Conservation (phyloP, 352 stramenopile genomes). For the Phytophthora citrophthora region DNA sequence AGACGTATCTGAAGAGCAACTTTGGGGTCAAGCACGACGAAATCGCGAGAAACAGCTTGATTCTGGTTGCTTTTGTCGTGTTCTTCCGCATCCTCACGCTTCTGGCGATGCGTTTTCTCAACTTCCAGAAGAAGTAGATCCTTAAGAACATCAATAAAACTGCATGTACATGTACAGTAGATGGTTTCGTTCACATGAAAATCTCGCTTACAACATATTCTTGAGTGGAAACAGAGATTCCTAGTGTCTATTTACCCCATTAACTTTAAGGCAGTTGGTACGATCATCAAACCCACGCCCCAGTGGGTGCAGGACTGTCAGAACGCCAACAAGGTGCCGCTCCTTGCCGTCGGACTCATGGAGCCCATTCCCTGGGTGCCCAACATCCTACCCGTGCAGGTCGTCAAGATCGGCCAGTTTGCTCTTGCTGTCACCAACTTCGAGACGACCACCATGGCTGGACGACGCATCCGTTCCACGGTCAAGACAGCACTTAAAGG, state of each 20-base stretch:
- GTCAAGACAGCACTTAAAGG: constrained; percentile 2
- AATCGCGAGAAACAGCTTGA: constrained; percentile 13
- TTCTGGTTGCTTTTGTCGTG: neutral
- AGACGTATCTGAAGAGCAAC: constrained; percentile 18
- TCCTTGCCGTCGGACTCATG: constrained; percentile 47
- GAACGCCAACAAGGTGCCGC: constrained; percentile 41
- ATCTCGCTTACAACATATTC: no score
- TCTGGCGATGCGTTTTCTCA: constrained; percentile 18
- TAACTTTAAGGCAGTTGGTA: constrained; percentile 22
- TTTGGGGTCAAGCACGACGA: constrained; percentile 17
- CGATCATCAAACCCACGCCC: constrained; percentile 37
- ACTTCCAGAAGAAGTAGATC: constrained; percentile 18
- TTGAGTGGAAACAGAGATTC: no score
- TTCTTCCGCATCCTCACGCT: constrained; percentile 7
- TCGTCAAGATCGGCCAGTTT: constrained; percentile 41
- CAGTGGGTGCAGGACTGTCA: constrained; percentile 54
- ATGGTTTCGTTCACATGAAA: no score
- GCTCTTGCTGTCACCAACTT: constrained; percentile 59
- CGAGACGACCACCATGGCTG: constrained; percentile 67
- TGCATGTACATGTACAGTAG: no score
- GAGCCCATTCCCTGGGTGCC: constrained; percentile 49
- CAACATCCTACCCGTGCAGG: constrained; percentile 54
- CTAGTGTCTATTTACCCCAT: no score
- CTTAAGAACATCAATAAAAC: neutral
- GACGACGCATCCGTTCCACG: constrained; percentile 47